These are phyloP conservation scores for Herpotrichia juniperi DNA, from an alignment of 2,329 filamentous ascomycete genomes.

Conservation along the genomic window DNA sequence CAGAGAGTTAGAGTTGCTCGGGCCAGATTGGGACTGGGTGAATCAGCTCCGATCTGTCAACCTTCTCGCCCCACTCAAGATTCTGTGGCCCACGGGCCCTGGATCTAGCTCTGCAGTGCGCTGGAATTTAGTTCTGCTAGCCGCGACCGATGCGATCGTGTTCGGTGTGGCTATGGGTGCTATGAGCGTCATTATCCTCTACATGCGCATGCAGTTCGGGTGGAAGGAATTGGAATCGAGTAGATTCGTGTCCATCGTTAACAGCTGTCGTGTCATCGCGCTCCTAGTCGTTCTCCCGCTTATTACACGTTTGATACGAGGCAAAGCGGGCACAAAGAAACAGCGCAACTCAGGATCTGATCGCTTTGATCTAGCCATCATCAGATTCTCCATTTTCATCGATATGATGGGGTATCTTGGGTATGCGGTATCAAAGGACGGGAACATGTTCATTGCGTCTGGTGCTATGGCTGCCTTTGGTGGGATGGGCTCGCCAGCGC, in stretches of 20 bases:
- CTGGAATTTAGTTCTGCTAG: conserved; percentile 81
- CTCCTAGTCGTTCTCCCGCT: conserved; percentile 78
- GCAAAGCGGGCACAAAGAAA: conserved; percentile 46
- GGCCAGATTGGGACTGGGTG: conserved; percentile 50
- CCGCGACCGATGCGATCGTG: conserved; percentile 79
- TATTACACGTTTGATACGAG: conserved; percentile 77
- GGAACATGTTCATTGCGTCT: conserved; percentile 70
- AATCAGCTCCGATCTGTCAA: conserved; percentile 60
- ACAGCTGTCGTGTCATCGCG: conserved; percentile 74
- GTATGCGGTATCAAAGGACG: conserved; percentile 70
- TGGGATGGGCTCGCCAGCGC: conserved; percentile 82
- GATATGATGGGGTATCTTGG: conserved; percentile 79
- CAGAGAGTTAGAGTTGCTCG: conserved; percentile 44
- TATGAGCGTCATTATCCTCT: conserved; percentile 82
- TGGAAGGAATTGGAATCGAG: conserved; percentile 85
- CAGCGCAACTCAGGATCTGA: conserved; percentile 69
- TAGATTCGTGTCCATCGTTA: conserved; percentile 80
- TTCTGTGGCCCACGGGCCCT: conserved; percentile 75
- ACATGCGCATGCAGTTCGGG: conserved; percentile 77
- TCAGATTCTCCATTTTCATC: conserved; percentile 75
- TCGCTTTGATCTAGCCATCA: conserved; percentile 74
- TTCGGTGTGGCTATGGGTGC: conserved; percentile 83
- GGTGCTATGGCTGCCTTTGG: conserved; percentile 79
- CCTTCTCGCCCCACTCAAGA: conserved; percentile 75
- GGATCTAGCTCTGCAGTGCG: conserved; percentile 67